A percentile compares a stretch with the other conserved stretches of the same genome.
Evolutionary conservation across 495 filamentous ascomycete genomes (phyloP).

Genomic region (Hypoxylon cercidicola): DNA sequence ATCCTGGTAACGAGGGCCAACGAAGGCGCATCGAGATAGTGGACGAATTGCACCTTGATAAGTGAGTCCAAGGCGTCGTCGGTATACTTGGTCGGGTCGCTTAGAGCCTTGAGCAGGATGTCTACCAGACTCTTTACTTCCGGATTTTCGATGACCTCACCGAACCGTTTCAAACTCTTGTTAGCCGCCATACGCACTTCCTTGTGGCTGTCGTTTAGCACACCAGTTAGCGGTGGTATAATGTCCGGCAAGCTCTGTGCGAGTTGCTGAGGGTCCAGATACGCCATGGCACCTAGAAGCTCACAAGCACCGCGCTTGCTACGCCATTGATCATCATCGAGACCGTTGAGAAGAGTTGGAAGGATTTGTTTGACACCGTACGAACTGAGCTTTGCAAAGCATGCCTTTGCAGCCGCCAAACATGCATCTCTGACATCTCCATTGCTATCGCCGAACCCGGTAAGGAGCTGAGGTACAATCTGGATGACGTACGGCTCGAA

Average conservation of each 20-base stretch:
- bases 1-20: conserved; percentile 94
- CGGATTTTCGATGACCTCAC: conserved; percentile 97
- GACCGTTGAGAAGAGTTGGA: conserved; percentile 88
- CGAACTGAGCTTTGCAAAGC: conserved; percentile 91
- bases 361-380: conserved; percentile 95
- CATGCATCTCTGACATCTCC: conserved; percentile 92
- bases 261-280: conserved; percentile 93
- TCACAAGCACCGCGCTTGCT: conserved; percentile 99
- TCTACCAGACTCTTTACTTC: conserved; percentile 92
- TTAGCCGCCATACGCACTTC: conserved; percentile 93
- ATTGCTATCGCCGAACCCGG: conserved; percentile 87
- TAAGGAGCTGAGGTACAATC: conserved; percentile 88
- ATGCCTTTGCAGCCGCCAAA: conserved; percentile 91
- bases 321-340: conserved; percentile 95
- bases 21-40: conserved; percentile 96
- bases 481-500: conserved; percentile 98
- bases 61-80: conserved; percentile 93
- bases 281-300: conserved; percentile 95
- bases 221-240: conserved; percentile 91
- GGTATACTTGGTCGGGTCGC: conserved; percentile 96
- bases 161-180: conserved; percentile 94
- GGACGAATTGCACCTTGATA: conserved; percentile 95
- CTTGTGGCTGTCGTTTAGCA: conserved; percentile 97
- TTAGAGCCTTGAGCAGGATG: conserved; percentile 93
- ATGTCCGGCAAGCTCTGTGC: conserved; percentile 93